Base-by-base conservation (phyloP, 2,329 filamentous ascomycete genomes). In the Ophiobolus disseminans region DNA sequence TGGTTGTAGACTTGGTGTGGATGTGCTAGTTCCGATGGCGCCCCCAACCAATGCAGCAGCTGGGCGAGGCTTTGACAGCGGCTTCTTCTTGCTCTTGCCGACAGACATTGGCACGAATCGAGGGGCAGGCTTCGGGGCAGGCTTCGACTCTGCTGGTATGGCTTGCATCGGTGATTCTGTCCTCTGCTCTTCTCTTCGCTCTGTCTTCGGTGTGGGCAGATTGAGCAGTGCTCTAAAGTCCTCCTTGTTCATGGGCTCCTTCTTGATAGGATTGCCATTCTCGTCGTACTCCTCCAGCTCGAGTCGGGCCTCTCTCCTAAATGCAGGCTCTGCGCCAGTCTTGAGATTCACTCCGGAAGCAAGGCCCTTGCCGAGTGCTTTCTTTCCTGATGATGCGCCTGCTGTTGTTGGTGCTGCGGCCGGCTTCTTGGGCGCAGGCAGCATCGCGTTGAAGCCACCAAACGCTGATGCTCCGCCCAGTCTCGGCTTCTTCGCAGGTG, bases 81-180 rank as follows among this genome's bases (percentile, higher is more conserved):
- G 60, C 55, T 69, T 72, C 55, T 82, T 83, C 22, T 86, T 81
- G 55, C 88, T 90, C 53, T 90, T 82, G 13, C 86, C 84, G 11
- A 97, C 91, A 1, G 92, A 96, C 28, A 97, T 78, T 3, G 93
- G 93, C 68, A 87, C 89, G 73, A 97, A 97, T 89, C 72, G 84
- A 10, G 91, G 85, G 61, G 92, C 94, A 16, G 89, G 74, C 73
- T 89, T 87, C 13, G 88, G 81, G 48, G 87, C 84, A 2, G 82
- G 53, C 23, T 39, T 34, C 4, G 35, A 78, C n/a, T 81, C 81
- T 20, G 81, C 73, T 63, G 85, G 84, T 62, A 40, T 9, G 2
- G 20, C 20, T 7, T 53, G 39, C 2, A 14, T 25, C 13, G 45
- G n/a, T 4, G 25, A 17, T 10, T 37, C 42, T 28, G 34, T 17